Percentiles rank a stretch among this genome's conserved stretches.
phyloP scores from a whole-genome alignment of 176 grass and related monocot genomes.

The Ananas comosus region DNA sequence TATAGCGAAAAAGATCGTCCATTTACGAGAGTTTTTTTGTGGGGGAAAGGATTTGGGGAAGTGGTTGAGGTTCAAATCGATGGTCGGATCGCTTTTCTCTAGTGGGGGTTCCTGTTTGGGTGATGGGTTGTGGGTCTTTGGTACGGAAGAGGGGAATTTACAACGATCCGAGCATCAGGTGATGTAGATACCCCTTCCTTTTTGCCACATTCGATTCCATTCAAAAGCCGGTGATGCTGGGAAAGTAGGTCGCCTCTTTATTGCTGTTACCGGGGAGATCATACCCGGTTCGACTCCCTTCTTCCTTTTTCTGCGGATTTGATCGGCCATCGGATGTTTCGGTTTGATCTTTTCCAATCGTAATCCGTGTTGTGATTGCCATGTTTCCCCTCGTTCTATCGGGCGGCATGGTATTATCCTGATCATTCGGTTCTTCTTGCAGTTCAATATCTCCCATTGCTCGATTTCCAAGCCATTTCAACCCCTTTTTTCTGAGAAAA shows the following conservation, averaged over 20 bases:
- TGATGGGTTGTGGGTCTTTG: conserved; percentile 23
- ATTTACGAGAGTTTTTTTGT: not conserved
- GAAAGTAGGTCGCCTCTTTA: conserved; percentile 13
- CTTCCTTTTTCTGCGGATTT: conserved; percentile 2
- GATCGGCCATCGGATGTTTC: not conserved
- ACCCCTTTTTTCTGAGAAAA: not conserved
- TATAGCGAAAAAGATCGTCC: not conserved
- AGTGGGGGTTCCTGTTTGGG: conserved; percentile 18
- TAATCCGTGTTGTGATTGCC: not conserved
- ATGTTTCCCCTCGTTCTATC: not conserved
- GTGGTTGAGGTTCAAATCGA: not conserved
- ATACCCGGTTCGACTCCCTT: conserved; percentile 17
- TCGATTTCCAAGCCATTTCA: not conserved
- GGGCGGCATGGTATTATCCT: not conserved
- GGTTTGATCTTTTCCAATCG: not conserved
- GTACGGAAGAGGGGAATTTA: conserved; percentile 18
- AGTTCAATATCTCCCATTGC: not conserved
- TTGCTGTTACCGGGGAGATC: conserved; percentile 17
- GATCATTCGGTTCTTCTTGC: not conserved
- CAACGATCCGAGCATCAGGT: conserved; percentile 26
- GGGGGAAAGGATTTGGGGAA: not conserved
- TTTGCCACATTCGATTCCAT: conserved; percentile 37
- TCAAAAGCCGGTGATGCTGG: conserved; percentile 25
- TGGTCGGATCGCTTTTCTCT: conserved; percentile 10
- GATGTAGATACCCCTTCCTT: conserved; percentile 29